Base-by-base conservation (phyloP, 495 filamentous ascomycete genomes). In the Melanomma pulvis-pyrius region DNA sequence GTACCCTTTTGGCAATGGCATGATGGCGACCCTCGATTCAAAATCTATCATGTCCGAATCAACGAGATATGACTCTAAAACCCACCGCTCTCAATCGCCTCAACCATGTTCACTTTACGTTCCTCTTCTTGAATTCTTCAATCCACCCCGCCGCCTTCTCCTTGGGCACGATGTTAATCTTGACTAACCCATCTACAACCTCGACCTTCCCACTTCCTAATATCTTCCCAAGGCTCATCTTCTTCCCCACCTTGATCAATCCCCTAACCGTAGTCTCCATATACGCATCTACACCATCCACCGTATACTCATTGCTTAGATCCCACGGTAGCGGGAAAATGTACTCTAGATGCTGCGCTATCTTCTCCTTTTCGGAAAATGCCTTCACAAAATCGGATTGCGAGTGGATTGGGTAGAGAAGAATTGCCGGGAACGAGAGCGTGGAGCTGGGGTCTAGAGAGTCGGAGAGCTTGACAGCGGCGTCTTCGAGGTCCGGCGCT, bases 291-390 rank as follows among this genome's bases (percentile, higher is more conserved):
- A 97, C 90, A 8, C 70, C 75, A 7, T 79, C 75, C 0, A 79
- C 69, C 9, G 76, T 81, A 69, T 96, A 97, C 70, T 89, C 88
- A 4, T 83, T 77, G 67, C 82, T 79, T 17, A 73, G 68, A 73
- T 98, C 94, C 94, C 93, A 98, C n/a, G 91, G 90, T 68, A 88
- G 67, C 0, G 85, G 86, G 57, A 98, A 86, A 17, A 97, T 88
- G 63, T 96, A 94, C 0, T 81, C 80, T 50, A 98, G 78, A 71
- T 96, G 90, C 59, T 90, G 84, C 7, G 77, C 82, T 25, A 97
- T 68, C 0, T 77, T 84, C 58, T 88, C 84, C 51, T 81, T 85
- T 80, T 97, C 93, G 8, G 81, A 80, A 64, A 97, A 91, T 0
- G 80, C 81, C 78, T 96, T 96, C 76, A 98, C 84, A 71, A 98